Base-by-base conservation (phyloP, 768 basidiomycete genomes). In the Suillus decipiens region DNA sequence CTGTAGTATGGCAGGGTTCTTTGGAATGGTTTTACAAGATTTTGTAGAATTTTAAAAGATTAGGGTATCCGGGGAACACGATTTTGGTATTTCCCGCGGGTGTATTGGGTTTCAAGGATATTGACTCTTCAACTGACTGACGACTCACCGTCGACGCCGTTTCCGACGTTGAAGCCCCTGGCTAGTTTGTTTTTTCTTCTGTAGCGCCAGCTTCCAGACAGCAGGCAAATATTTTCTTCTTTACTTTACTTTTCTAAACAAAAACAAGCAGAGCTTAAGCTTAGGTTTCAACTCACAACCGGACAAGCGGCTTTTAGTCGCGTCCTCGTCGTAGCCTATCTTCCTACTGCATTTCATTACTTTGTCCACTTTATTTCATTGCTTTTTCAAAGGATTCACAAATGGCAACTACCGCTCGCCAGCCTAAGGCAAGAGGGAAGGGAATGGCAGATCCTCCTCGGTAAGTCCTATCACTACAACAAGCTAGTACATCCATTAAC, bases 391-490 rank as follows among this genome's bases (percentile, higher is more conserved):
- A 62, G 48, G 69, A 66, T 67, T 67, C 63, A 60, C 68, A 66
- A 59, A 91, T 91, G 89, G 85, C 88, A 70, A 81, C 87, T 48
- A 74, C 85, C 70, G 78, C 86, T 70, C 82, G 90, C 75, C 86
- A 84, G 76, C 73, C 83, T 67, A 92, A 89, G 78, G 81, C 82
- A 60, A 70, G 81, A 64, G 84, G 85, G 77, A 91, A 87, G 74
- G 87, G 86, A 58, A 77, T 79, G 67, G 78, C 84, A 66, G 89
- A 90, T 68, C 76, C 83, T 66, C 66, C 78, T 74, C 77, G 81
- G 86, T 80, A 78, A 78, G 86, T 85, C 67, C 55, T 65, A 62
- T 66, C 58, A 59, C 68, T 61, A 64, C 67, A 61, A 64, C 67
- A 61, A 6, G 5, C 37, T 1, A 39, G 6, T 63, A 59, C 65